These are phyloP conservation scores for Aureoboletus auriporus DNA, from an alignment of 768 basidiomycete genomes.

Conservation along the genomic window DNA sequence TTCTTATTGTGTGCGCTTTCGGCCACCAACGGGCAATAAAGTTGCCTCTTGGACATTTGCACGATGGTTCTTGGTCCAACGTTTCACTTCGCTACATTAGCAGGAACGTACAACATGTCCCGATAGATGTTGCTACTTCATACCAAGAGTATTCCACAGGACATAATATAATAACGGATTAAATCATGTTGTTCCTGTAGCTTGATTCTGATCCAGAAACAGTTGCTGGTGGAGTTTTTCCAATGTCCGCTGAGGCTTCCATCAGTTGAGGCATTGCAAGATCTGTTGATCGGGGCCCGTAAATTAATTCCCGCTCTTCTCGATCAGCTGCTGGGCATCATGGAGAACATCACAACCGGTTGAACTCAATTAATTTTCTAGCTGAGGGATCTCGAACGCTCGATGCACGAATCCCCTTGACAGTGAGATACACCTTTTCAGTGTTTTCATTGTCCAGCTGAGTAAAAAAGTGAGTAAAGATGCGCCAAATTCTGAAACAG, in stretches of 20 bases:
- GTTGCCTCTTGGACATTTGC: background rate
- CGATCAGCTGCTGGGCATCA: conserved; percentile 60
- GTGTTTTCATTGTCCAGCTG: conserved; percentile 69
- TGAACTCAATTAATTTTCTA: too few species aligned
- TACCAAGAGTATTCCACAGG: conserved; percentile 12
- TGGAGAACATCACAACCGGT: conserved; percentile 71
- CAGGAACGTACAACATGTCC: conserved; percentile 26
- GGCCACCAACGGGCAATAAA: conserved; percentile 2
- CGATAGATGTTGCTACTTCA: conserved; percentile 24
- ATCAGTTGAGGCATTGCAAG: conserved; percentile 69
- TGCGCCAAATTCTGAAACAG: conserved; percentile 19
- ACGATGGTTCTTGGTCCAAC: conserved; percentile 1
- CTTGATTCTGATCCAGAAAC: conserved; percentile 28
- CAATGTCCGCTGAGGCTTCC: conserved; percentile 76
- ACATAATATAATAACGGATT: conserved; percentile 12
- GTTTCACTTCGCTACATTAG: conserved; percentile 16
- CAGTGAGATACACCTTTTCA: conserved; percentile 89
- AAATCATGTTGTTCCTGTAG: conserved; percentile 12
- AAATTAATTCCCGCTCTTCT: conserved; percentile 52
- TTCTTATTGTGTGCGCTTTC: conserved; percentile 18
- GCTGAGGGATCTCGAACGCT: conserved; percentile 76
- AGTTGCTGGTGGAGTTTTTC: conserved; percentile 47
- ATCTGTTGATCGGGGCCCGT: conserved; percentile 34
- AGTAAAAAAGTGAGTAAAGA: background rate
- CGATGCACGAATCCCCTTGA: conserved; percentile 88